phyloP scores from a whole-genome alignment of 2,329 filamentous ascomycete genomes.

The Aspergillus tanneri region DNA sequence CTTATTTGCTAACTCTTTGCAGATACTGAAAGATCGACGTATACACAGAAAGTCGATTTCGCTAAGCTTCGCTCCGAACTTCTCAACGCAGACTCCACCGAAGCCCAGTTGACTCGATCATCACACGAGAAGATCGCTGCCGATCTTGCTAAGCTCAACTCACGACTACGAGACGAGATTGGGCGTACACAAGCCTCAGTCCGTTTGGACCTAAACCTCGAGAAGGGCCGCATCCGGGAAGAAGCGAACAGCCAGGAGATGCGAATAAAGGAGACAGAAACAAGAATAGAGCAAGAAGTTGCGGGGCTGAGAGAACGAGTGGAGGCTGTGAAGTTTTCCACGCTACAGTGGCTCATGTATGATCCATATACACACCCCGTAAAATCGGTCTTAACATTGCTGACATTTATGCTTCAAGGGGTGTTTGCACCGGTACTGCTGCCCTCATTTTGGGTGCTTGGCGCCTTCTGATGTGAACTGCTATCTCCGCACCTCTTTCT shows the following conservation, averaged over 20 bases:
- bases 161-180: conserved; percentile 86
- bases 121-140: conserved; percentile 92
- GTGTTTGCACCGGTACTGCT: conserved; percentile 65
- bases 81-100: conserved; percentile 84
- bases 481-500: neutral
- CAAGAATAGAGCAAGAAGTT: conserved; percentile 96
- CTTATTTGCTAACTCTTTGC: neutral
- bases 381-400: conserved; percentile 11
- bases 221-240: conserved; percentile 94
- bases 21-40: conserved; percentile 56
- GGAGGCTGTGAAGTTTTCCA: conserved; percentile 97
- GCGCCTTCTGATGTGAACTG: conserved; percentile 60
- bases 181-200: conserved; percentile 91
- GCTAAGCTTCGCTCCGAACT: conserved; percentile 94
- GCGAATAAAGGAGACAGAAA: conserved; percentile 98
- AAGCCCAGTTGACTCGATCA: conserved; percentile 81
- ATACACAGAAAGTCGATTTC: conserved; percentile 92
- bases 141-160: conserved; percentile 91
- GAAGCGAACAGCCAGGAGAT: conserved; percentile 96
- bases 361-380: conserved; percentile 41
- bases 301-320: conserved; percentile 86
- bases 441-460: conserved; percentile 67
- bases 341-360: conserved; percentile 96
- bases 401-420: conserved; percentile 45
- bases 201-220: conserved; percentile 86